A percentile compares a stretch with the other conserved stretches of the same genome.
Conservation (phyloP, 345 rosid genomes). For the Dovyalis caffra region DNA sequence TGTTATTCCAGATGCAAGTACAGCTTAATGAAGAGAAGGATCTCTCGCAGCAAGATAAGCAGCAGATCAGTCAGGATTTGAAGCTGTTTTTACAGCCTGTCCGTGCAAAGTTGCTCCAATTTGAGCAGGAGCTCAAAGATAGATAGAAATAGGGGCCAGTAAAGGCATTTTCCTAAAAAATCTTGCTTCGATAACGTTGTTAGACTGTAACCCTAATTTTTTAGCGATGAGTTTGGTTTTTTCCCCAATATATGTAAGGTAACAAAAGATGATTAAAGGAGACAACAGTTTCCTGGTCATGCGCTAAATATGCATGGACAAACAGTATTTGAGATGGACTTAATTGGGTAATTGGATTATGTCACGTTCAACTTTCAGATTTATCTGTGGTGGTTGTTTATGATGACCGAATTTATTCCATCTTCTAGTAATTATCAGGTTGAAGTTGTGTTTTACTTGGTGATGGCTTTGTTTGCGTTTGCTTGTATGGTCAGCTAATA, state of each 20-base stretch:
- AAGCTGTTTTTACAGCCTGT: slow-evolving; percentile 68
- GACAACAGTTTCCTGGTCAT: slow-evolving; percentile 2
- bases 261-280: slow-evolving; percentile 10
- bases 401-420: background rate
- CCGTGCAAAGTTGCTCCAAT: slow-evolving; percentile 63
- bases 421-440: background rate
- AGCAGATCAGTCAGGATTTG: slow-evolving; percentile 50
- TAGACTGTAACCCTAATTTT: slow-evolving; percentile 8
- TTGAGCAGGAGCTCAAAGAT: slow-evolving; percentile 84
- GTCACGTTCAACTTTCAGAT: background rate
- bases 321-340: background rate
- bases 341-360: background rate
- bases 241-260: slow-evolving; percentile 4
- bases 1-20: slow-evolving; percentile 51
- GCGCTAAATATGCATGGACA: background rate
- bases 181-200: background rate
- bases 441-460: background rate
- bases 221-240: background rate
- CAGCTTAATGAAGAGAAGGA: slow-evolving; percentile 57
- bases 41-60: slow-evolving; percentile 52
- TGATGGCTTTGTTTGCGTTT: background rate
- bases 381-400: background rate
- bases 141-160: slow-evolving; percentile 32
- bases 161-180: background rate
- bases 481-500: background rate